Conservation (phyloP, 495 filamentous ascomycete species). For the Xylaria palmicola region DNA sequence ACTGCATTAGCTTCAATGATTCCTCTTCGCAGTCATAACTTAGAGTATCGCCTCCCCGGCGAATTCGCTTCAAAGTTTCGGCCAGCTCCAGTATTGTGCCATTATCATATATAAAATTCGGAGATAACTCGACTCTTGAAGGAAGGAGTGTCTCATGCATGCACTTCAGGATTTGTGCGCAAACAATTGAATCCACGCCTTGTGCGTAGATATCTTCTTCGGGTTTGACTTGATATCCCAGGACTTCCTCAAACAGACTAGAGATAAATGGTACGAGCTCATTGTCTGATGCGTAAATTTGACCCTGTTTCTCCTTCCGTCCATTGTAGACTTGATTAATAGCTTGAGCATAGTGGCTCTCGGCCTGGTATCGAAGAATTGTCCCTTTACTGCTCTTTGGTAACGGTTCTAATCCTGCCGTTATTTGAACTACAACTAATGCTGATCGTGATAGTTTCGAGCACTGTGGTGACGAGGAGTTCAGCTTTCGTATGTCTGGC, state of each 20-base stretch:
- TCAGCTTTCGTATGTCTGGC: slow-evolving; percentile 40
- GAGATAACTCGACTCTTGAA: slow-evolving; percentile 22
- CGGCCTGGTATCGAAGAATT: slow-evolving; percentile 42
- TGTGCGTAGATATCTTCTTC: slow-evolving; percentile 29
- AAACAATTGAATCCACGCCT: slow-evolving; percentile 28
- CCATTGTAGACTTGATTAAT: slow-evolving; percentile 44
- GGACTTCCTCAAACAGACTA: slow-evolving; percentile 29
- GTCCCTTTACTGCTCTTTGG: slow-evolving; percentile 58
- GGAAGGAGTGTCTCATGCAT: slow-evolving; percentile 16
- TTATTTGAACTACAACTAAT: slow-evolving; percentile 39
- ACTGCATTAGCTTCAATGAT: slow-evolving; percentile 13
- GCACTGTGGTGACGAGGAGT: slow-evolving; percentile 41
- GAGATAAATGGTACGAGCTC: slow-evolving; percentile 27
- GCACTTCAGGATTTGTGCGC: slow-evolving; percentile 23
- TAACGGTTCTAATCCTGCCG: slow-evolving; percentile 25
- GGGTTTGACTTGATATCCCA: slow-evolving; percentile 21
- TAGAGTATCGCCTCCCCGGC: slow-evolving; percentile 37
- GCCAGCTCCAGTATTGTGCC: slow-evolving; percentile 40
- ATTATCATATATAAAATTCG: slow-evolving; percentile 50
- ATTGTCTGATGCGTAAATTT: slow-evolving; percentile 20
- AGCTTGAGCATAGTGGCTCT: slow-evolving; percentile 35
- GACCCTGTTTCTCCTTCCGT: neutral
- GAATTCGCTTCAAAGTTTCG: slow-evolving; percentile 19
- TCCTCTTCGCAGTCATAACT: neutral
- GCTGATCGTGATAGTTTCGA: slow-evolving; percentile 43